Base-by-base conservation (phyloP, 169 alveolate species). In the Cryptosporidium baileyi region DNA sequence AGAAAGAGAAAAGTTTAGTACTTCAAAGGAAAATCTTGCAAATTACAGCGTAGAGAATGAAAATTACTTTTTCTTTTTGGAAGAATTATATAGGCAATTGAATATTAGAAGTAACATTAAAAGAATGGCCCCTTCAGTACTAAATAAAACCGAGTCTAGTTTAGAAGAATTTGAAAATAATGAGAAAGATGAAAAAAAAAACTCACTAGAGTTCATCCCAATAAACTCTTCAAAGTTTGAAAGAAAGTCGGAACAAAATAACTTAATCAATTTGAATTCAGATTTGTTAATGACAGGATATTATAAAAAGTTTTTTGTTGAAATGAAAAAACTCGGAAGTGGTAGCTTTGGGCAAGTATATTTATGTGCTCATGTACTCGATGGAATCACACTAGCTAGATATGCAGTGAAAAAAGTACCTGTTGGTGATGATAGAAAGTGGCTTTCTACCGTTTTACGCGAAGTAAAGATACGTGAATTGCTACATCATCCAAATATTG, bases 321-420 rank as follows among this genome's bases (percentile, higher is more conserved):
- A 93, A 81, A 80, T 79, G 34, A 57, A 49, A 36, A 89, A 90
- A 57, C 90, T 93, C n/a, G 96, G 96, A 9, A 80, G 92, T 41
- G 95, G 96, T 28, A 89, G 92, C 41, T 91, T 67, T 62, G 96
- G 95, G 8, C 94, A 89, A 51, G 96, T 93, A 7, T 93, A 89
- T 63, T 63, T 90, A 52, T 93, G 96, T 60, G 60, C 80, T 24
- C 96, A 93, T 67, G 82, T 92, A 4, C 62, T 93, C 1, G 96
- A 93, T 49, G 93, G 89, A 22, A 91, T 92, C 15, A 34, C 82
- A 1, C 80, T 91, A 81, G 95, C 95, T 9, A 92, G 90, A 40
- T 92, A 90, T 57, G 95, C 95, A 5, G 93, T 92, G 11, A 92
- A 92, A 89, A 92, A 92, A 80, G 90, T 92, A 24, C 94, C 95